phyloP scores from a whole-genome alignment of 192 early-diverging fungal species.

The Coemansia sp. region DNA sequence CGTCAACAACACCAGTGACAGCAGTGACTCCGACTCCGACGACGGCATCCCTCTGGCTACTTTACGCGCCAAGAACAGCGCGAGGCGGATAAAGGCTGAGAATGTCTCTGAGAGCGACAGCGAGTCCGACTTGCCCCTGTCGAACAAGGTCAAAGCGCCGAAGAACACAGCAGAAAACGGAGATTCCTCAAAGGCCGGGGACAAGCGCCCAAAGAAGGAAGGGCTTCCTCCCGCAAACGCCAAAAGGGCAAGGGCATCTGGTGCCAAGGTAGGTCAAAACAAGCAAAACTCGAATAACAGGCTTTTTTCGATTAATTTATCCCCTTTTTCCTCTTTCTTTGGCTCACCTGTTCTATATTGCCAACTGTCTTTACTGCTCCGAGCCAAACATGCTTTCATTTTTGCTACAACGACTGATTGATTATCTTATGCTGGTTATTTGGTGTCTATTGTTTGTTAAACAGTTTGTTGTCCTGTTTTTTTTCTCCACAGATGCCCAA shows the following conservation, averaged over 20 bases:
- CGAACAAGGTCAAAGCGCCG: conserved; percentile 27
- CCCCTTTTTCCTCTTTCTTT: background rate
- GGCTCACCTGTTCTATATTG: background rate
- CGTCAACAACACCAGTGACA: background rate
- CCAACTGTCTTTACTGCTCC: background rate
- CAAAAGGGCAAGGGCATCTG: conserved; percentile 17
- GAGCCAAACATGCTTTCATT: background rate
- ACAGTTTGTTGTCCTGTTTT: background rate
- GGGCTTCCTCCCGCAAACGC: background rate
- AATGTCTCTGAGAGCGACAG: conserved; percentile 8
- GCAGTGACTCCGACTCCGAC: conserved; percentile 33
- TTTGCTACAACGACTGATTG: background rate
- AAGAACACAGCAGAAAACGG: background rate
- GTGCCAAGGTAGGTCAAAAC: conserved; percentile 8
- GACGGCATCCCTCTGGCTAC: conserved; percentile 44
- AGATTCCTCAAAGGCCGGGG: background rate
- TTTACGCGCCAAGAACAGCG: conserved; percentile 7
- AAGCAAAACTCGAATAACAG: background rate
- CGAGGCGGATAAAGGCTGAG: background rate
- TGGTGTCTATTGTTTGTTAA: background rate
- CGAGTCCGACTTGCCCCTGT: conserved; percentile 52
- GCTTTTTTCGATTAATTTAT: background rate
- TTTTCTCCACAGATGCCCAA: background rate
- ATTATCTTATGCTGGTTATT: background rate
- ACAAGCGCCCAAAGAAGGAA: conserved; percentile 11